Evolutionary conservation across 2,329 filamentous ascomycete species (phyloP).

Genomic region (Penicillium griseofulvum): DNA sequence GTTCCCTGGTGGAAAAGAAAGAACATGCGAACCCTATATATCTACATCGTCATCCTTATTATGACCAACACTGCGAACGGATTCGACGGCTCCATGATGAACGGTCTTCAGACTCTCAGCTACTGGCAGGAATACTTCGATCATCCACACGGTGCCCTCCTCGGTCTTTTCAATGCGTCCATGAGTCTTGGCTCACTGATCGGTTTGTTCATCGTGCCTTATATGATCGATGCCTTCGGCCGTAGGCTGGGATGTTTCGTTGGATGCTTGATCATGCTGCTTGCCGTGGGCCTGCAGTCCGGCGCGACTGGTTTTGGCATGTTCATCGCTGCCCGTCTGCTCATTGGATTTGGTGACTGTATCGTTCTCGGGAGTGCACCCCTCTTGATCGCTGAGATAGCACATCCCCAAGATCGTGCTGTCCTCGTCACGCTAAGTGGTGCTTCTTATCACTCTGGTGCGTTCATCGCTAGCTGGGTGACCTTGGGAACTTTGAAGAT

Average conservation of each 20-base stretch:
- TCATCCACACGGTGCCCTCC: slow-evolving; percentile 19
- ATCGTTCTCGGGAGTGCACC: slow-evolving; percentile 23
- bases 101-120: slow-evolving; percentile 28
- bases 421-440: slow-evolving; percentile 20
- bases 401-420: slow-evolving; percentile 25
- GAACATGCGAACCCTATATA: slow-evolving; percentile 31
- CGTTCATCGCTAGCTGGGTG: slow-evolving; percentile 20
- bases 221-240: slow-evolving; percentile 19
- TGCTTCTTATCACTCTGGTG: slow-evolving; percentile 20
- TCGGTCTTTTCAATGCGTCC: slow-evolving; percentile 22
- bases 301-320: slow-evolving; percentile 25
- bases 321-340: slow-evolving; percentile 25
- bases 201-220: slow-evolving; percentile 20
- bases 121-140: slow-evolving; percentile 27
- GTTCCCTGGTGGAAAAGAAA: slow-evolving; percentile 29
- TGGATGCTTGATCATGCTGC: slow-evolving; percentile 19
- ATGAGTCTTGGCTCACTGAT: slow-evolving; percentile 20
- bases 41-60: slow-evolving; percentile 31
- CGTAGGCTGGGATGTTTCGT: slow-evolving; percentile 14
- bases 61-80: slow-evolving; percentile 35
- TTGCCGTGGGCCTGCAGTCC: slow-evolving; percentile 28
- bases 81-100: slow-evolving; percentile 36
- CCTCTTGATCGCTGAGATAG: slow-evolving; percentile 26
- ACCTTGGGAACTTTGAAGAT: slow-evolving; percentile 20
- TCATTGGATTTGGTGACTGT: slow-evolving; percentile 27